Percentiles rank a stretch among this genome's conserved stretches.
phyloP scores from a whole-genome alignment of 306 rosid species.

The Quercus agrifolia region DNA sequence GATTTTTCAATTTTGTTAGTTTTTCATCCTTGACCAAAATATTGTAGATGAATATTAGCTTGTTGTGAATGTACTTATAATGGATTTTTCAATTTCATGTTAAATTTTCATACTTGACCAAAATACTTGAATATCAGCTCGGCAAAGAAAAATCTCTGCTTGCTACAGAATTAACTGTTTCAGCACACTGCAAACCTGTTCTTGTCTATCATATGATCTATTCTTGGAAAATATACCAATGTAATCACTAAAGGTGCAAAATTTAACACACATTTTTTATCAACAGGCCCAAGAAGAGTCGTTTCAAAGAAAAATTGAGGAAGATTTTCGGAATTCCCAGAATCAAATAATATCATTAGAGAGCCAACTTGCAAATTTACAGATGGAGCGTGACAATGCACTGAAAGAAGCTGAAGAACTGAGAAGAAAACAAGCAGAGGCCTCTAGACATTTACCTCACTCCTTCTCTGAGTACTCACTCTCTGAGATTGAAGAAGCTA shows the following conservation, averaged over 20 bases:
- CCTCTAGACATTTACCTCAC: slow-evolving; percentile 35
- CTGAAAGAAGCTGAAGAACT: slow-evolving; percentile 66
- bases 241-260: neutral
- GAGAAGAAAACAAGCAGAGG: slow-evolving; percentile 52
- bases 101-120: no score
- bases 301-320: slow-evolving; percentile 57
- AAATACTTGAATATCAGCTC: no score
- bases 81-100: no score
- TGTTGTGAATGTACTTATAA: no score
- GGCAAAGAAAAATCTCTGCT: no score
- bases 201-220: neutral
- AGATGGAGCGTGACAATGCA: slow-evolving; percentile 51
- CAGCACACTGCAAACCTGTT: no score
- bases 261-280: slow-evolving; percentile 4
- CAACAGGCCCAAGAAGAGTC: slow-evolving; percentile 61
- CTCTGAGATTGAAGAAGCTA: slow-evolving; percentile 63
- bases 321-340: slow-evolving; percentile 46
- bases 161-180: no score
- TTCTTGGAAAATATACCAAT: neutral
- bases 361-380: slow-evolving; percentile 49
- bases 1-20: no score
- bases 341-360: slow-evolving; percentile 32
- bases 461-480: slow-evolving; percentile 58
- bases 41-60: no score
- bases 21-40: no score